These are phyloP conservation scores for Loxodes magnus DNA, from an alignment of 73 alveolate species.

Conservation along the genomic window DNA sequence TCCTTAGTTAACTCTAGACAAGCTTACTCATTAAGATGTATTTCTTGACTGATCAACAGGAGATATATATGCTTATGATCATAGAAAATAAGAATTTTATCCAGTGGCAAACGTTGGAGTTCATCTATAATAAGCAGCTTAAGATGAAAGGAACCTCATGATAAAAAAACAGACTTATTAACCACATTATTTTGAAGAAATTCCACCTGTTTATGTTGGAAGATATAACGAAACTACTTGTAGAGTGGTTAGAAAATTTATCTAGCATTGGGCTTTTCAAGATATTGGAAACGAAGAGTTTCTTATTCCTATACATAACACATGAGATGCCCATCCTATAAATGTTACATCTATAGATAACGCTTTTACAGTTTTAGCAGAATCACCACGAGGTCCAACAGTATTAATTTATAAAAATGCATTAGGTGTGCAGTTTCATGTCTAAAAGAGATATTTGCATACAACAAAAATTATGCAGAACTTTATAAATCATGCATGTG, in stretches of 20 bases:
- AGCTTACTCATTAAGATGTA: conserved; percentile 33
- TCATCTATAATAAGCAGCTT: conserved; percentile 52
- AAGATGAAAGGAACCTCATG: background rate
- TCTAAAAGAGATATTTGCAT: conserved; percentile 45
- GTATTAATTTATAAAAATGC: conserved; percentile 65
- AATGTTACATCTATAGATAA: conserved; percentile 32
- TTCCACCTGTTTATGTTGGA: background rate
- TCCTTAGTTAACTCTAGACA: conserved; percentile 16
- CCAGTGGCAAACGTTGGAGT: conserved; percentile 80
- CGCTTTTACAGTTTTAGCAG: conserved; percentile 53
- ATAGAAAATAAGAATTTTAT: conserved; percentile 45
- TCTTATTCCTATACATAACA: conserved; percentile 39
- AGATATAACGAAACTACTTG: conserved; percentile 41
- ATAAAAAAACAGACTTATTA: background rate
- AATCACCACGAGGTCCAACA: conserved; percentile 62
- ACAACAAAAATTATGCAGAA: conserved; percentile 43
- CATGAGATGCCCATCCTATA: conserved; percentile 83
- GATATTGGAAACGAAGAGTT: conserved; percentile 52
- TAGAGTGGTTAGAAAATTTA: conserved; percentile 37
- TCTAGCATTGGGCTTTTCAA: conserved; percentile 53
- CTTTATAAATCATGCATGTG: conserved; percentile 38
- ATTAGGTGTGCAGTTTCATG: conserved; percentile 58
- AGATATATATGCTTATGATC: conserved; percentile 55
- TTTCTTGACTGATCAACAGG: conserved; percentile 81
- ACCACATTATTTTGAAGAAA: background rate